phyloP scores from a whole-genome alignment of 2,329 filamentous ascomycete species.

The Microdochium bolleyi region DNA sequence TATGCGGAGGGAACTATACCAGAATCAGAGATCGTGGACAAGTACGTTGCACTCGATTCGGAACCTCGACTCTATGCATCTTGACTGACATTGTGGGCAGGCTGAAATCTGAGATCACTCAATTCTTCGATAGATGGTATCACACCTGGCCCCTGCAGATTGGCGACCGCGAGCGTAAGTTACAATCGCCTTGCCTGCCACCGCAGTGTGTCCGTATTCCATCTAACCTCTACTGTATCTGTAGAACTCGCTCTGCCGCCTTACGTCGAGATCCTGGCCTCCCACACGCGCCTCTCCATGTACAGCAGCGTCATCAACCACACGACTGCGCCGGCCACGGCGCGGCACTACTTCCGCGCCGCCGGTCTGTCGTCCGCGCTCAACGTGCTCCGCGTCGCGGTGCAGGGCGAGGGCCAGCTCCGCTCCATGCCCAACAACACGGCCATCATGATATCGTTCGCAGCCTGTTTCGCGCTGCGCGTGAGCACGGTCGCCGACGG shows the following conservation, averaged over 20 bases:
- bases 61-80: no score
- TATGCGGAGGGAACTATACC: slow-evolving; percentile 39
- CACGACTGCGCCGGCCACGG: slow-evolving; percentile 60
- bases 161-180: slow-evolving; percentile 34
- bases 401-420: slow-evolving; percentile 61
- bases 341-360: slow-evolving; percentile 65
- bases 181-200: neutral
- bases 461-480: slow-evolving; percentile 60
- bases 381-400: slow-evolving; percentile 67
- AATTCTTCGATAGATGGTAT: slow-evolving; percentile 24
- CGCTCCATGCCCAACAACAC: slow-evolving; percentile 75
- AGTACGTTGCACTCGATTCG: slow-evolving; percentile 26
- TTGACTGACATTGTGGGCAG: slow-evolving; percentile 5
- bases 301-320: slow-evolving; percentile 71
- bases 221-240: no score
- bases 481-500: slow-evolving; percentile 52
- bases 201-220: no score
- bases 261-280: slow-evolving; percentile 68
- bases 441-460: slow-evolving; percentile 71
- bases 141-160: slow-evolving; percentile 42
- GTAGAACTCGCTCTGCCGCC: slow-evolving; percentile 47
- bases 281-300: slow-evolving; percentile 65
- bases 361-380: slow-evolving; percentile 63
- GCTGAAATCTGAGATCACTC: slow-evolving; percentile 21
- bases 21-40: slow-evolving; percentile 45